phyloP scores from a whole-genome alignment of 2,329 filamentous ascomycete species.

The Neonectria coccinea region DNA sequence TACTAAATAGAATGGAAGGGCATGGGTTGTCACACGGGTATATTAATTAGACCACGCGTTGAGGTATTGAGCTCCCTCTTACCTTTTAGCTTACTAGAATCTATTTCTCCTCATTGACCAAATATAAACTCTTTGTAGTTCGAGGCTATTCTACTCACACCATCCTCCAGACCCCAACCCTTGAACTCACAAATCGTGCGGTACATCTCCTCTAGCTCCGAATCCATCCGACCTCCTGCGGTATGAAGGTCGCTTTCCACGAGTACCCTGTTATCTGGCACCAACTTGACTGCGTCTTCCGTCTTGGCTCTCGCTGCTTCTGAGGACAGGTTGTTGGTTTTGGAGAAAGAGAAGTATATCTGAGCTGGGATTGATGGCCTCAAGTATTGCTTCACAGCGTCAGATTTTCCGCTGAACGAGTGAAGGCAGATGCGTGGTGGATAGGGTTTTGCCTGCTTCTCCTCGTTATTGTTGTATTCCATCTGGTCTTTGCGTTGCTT shows the following conservation, averaged over 20 bases:
- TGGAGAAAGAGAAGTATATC: constrained; percentile 89
- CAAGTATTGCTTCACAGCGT: constrained; percentile 81
- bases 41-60: too few species aligned
- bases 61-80: too few species aligned
- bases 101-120: constrained; percentile 54
- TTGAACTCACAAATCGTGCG: constrained; percentile 78
- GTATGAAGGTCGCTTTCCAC: constrained; percentile 88
- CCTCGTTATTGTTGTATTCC: constrained; percentile 46
- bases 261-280: constrained; percentile 81
- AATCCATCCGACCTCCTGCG: constrained; percentile 84
- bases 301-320: constrained; percentile 60
- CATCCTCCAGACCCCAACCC: constrained; percentile 77
- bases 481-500: constrained; percentile 31
- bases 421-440: constrained; percentile 90
- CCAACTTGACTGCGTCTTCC: constrained; percentile 72
- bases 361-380: constrained; percentile 76
- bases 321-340: constrained; percentile 77
- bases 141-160: constrained; percentile 70
- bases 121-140: constrained; percentile 85
- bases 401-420: constrained; percentile 83
- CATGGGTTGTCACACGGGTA: too few species aligned
- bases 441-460: constrained; percentile 58
- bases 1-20: too few species aligned
- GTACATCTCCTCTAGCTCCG: constrained; percentile 76
- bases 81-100: too few species aligned